Evolutionary conservation across 2,329 filamentous ascomycete species (phyloP).

Genomic region (Chlorencoelia australis): DNA sequence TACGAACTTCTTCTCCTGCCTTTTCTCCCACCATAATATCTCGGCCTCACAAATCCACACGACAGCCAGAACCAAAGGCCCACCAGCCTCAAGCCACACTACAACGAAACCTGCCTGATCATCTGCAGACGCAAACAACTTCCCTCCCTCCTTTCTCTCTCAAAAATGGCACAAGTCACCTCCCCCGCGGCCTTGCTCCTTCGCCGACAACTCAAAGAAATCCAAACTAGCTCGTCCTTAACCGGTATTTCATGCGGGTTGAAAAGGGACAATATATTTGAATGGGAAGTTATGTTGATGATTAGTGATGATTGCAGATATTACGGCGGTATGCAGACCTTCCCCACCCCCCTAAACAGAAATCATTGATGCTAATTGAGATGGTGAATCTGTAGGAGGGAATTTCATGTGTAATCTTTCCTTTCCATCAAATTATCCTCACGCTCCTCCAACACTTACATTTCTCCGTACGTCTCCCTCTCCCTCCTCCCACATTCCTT

Average conservation of each 20-base stretch:
- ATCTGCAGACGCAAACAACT: no score
- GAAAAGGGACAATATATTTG: constrained; percentile 79
- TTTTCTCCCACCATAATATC: no score
- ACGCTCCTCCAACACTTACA: constrained; percentile 76
- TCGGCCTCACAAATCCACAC: no score
- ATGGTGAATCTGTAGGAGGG: constrained; percentile 51
- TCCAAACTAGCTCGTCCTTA: constrained; percentile 84
- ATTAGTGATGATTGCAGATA: constrained; percentile 74
- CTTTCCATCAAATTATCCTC: constrained; percentile 81
- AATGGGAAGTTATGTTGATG: constrained; percentile 99
- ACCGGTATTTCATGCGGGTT: constrained; percentile 91
- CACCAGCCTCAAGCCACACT: no score
- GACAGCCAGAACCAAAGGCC: no score
- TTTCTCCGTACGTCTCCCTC: no score
- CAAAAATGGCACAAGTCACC: background rate
- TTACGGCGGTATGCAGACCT: constrained; percentile 51
- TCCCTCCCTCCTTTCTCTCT: background rate
- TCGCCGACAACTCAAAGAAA: constrained; percentile 80
- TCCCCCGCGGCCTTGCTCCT: constrained; percentile 58
- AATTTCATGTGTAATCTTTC: constrained; percentile 80
- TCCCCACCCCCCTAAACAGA: no score
- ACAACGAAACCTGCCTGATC: no score
- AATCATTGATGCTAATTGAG: constrained; percentile 48
- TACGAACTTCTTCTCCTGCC: no score
- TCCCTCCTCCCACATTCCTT: no score